A percentile compares a stretch with the other conserved stretches of the same genome.
Evolutionary conservation across 345 rosid genomes (phyloP).

Genomic region (Euphorbia lathyris): DNA sequence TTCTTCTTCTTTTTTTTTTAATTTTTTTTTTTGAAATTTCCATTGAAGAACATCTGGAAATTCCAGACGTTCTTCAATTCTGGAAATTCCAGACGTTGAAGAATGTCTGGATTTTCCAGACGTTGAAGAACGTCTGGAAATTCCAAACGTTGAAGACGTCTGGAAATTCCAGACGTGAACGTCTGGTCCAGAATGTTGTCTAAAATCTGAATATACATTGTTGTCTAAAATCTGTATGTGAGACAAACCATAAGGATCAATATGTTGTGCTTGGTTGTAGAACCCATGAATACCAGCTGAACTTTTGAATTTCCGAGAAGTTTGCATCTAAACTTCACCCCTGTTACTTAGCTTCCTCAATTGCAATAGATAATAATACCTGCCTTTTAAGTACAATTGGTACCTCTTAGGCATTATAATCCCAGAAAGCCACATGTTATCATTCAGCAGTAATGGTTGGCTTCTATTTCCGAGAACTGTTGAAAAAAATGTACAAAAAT

Average conservation of each 20-base stretch:
- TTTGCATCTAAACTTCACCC: slow-evolving; percentile 48
- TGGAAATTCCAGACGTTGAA: no score
- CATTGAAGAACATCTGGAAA: no score
- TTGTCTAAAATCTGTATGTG: slow-evolving; percentile 47
- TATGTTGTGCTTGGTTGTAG: slow-evolving; percentile 47
- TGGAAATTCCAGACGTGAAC: no score
- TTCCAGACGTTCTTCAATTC: no score
- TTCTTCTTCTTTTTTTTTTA: no score
- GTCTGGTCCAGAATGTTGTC: no score
- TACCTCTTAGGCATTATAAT: slow-evolving; percentile 7
- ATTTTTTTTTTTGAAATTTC: no score
- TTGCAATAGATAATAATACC: background rate
- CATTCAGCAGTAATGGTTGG: slow-evolving; percentile 5
- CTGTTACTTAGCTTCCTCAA: slow-evolving; percentile 5
- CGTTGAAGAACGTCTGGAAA: no score
- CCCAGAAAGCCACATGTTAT: background rate
- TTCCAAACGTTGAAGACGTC: no score
- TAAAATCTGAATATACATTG: slow-evolving; percentile 46
- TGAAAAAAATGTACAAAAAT: background rate
- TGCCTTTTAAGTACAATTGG: slow-evolving; percentile 2
- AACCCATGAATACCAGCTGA: slow-evolving; percentile 48
- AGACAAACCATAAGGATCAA: slow-evolving; percentile 46
- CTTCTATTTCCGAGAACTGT: background rate
- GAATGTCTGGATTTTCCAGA: no score
- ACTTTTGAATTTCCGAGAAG: slow-evolving; percentile 60